These are phyloP conservation scores for Lignosus rhinocerotis DNA, from an alignment of 1,284 basidiomycete genomes.

Conservation along the genomic window DNA sequence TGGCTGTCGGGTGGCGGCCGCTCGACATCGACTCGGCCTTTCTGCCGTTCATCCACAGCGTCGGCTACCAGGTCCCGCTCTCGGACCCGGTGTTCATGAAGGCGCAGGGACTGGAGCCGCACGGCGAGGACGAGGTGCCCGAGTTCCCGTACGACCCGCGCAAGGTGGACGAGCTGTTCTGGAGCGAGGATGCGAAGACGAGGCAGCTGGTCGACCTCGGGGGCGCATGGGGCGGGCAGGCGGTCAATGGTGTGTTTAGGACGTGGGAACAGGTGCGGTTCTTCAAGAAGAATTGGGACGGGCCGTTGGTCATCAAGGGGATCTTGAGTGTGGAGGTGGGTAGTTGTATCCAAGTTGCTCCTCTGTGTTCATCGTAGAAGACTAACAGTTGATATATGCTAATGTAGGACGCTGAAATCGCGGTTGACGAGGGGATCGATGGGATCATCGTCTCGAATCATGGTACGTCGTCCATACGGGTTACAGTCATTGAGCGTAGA, in stretches of 20 bases:
- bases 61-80: constrained; percentile 57
- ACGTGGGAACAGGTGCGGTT: constrained; percentile 68
- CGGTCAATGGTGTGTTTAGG: constrained; percentile 57
- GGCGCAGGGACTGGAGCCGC: constrained; percentile 43
- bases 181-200: constrained; percentile 47
- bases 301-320: constrained; percentile 69
- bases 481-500: not conserved
- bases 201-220: constrained; percentile 46
- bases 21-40: constrained; percentile 62
- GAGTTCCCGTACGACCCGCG: constrained; percentile 60
- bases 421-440: constrained; percentile 65
- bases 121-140: constrained; percentile 40
- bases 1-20: constrained; percentile 66
- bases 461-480: constrained; percentile 39
- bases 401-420: constrained; percentile 65
- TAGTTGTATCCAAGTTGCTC: not conserved
- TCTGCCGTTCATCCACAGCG: constrained; percentile 62
- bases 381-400: not conserved
- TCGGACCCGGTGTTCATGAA: constrained; percentile 75
- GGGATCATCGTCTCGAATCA: constrained; percentile 85
- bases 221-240: constrained; percentile 55
- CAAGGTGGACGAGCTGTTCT: constrained; percentile 39
- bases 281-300: constrained; percentile 67
- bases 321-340: constrained; percentile 46
- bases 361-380: not conserved